Percentiles rank a stretch among this genome's conserved stretches.
Conservation (phyloP, 208 protist species). For the Naegleria fowleri region DNA sequence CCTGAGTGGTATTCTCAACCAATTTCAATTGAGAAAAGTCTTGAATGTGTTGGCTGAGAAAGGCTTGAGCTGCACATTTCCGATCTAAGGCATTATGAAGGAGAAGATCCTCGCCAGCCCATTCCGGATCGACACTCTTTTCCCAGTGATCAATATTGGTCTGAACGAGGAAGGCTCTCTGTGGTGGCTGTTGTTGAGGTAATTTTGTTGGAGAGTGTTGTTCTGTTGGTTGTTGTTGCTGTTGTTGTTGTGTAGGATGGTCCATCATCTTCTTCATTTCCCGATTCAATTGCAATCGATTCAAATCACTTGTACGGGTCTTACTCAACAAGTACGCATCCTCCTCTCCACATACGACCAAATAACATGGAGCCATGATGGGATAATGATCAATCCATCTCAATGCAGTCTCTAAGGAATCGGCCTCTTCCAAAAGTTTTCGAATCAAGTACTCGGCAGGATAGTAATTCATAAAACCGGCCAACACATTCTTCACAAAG, state of each 20-base stretch:
- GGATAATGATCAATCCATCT: not conserved
- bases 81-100: not conserved
- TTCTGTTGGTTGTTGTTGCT: not conserved
- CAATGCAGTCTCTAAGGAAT: not conserved
- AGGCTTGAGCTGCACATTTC: not conserved
- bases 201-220: not conserved
- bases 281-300: not conserved
- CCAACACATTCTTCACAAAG: not conserved
- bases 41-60: not conserved
- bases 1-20: not conserved
- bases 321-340: not conserved
- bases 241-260: too few species aligned
- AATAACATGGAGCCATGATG: not conserved
- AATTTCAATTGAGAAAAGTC: not conserved
- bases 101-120: not conserved
- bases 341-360: not conserved
- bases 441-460: not conserved
- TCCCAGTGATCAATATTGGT: constrained; percentile 20
- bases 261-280: not conserved
- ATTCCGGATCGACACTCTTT: not conserved
- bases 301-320: not conserved
- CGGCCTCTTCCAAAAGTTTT: not conserved
- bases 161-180: not conserved
- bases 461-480: not conserved
- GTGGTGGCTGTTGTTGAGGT: too few species aligned